Evolutionary conservation across 441 rosid species (phyloP).

Genomic region (Adansonia rubrostipa): DNA sequence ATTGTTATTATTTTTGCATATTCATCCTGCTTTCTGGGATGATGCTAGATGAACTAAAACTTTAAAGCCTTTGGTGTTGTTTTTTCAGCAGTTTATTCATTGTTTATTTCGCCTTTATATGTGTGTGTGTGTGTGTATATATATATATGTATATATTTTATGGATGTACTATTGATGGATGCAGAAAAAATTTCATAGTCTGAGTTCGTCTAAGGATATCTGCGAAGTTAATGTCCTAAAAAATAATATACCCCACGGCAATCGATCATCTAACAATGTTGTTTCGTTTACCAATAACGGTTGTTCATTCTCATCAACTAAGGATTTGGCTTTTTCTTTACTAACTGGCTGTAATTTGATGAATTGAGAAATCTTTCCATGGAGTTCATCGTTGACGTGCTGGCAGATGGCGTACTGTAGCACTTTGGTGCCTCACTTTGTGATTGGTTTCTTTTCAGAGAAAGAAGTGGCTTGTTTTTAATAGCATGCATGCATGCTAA

Average conservation of each 20-base stretch:
- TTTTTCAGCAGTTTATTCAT: not conserved
- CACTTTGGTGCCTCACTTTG: not conserved
- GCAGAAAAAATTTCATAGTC: not conserved
- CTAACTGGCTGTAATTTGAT: not conserved
- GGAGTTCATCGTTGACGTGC: not conserved
- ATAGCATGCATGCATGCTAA: not conserved
- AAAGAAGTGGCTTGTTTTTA: too few relatives aligned
- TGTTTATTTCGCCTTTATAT: not conserved
- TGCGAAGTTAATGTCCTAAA: not conserved
- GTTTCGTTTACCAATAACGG: not conserved
- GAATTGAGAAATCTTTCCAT: not conserved
- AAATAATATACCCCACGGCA: not conserved
- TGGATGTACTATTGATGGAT: not conserved
- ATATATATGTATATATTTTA: too few relatives aligned
- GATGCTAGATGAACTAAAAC: conserved; percentile 2
- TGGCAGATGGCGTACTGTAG: not conserved
- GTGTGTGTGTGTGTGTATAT: too few relatives aligned
- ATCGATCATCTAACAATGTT: not conserved
- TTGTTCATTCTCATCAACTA: not conserved
- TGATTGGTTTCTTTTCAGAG: not conserved
- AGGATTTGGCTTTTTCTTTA: not conserved
- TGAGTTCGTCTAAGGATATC: not conserved
- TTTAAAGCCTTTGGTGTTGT: not conserved
- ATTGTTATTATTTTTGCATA: too few relatives aligned
- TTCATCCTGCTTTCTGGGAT: too few relatives aligned